phyloP scores from a whole-genome alignment of 306 rosid genomes.

The Vigna trinervia region DNA sequence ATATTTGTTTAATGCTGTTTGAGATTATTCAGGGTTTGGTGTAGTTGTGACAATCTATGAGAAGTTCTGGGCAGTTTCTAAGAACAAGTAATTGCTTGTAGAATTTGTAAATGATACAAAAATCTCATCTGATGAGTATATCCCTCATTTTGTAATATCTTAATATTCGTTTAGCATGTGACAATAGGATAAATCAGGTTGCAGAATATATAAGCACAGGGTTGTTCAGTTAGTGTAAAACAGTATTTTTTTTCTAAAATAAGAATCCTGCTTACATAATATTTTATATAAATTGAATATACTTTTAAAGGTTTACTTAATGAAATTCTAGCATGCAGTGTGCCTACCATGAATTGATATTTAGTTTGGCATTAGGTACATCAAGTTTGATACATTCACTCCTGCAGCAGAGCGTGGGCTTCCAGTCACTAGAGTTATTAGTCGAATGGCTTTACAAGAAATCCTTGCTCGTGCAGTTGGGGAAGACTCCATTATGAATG shows the following conservation, averaged over 20 bases:
- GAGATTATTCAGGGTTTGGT: constrained; percentile 28
- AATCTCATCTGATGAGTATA: constrained; percentile 18
- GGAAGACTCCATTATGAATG: constrained; percentile 70
- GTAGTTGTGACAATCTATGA: constrained; percentile 1
- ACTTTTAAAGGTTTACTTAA: constrained; percentile 12
- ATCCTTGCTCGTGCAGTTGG: constrained; percentile 92
- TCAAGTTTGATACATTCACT: constrained; percentile 98
- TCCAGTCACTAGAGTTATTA: constrained; percentile 96
- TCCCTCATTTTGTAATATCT: constrained; percentile 4
- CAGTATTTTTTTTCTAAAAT: constrained; percentile 20
- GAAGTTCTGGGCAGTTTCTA: not conserved
- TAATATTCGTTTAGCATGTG: constrained; percentile 22
- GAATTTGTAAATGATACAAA: constrained; percentile 8
- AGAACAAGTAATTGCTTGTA: constrained; percentile 1
- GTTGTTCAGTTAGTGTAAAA: constrained; percentile 5
- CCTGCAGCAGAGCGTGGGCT: constrained; percentile 97
- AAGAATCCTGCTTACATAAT: constrained; percentile 4
- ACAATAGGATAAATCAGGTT: constrained; percentile 4
- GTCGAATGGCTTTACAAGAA: constrained; percentile 87
- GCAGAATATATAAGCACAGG: constrained; percentile 8
- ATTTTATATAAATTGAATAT: constrained; percentile 12
- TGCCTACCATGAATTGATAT: constrained; percentile 45
- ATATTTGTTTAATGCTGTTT: not conserved
- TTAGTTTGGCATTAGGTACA: constrained; percentile 76
- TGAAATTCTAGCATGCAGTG: constrained; percentile 28